A percentile compares a stretch with the other conserved stretches of the same genome.
Evolutionary conservation across 2,329 filamentous ascomycete species (phyloP).

Genomic region (Aspergillus sp.): DNA sequence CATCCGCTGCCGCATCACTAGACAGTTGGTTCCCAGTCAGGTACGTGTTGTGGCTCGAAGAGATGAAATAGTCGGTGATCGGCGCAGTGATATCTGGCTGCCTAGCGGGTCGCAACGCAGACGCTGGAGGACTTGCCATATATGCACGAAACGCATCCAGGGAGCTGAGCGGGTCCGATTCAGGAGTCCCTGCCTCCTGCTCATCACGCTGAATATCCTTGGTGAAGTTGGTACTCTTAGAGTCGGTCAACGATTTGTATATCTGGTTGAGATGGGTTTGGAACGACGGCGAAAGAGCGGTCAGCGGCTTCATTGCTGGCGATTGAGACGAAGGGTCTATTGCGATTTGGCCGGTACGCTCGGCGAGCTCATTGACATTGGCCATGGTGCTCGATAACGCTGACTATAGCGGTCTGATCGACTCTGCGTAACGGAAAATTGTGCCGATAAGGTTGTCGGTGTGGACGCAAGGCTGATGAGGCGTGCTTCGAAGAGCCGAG

Average conservation of each 20-base stretch:
- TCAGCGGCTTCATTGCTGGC: neutral
- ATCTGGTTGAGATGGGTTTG: slow-evolving; percentile 35
- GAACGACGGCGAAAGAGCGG: slow-evolving; percentile 33
- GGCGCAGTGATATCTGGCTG: slow-evolving; percentile 64
- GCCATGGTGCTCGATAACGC: neutral
- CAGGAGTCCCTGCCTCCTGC: neutral
- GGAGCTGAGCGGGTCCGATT: slow-evolving; percentile 23
- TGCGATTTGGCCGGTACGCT: slow-evolving; percentile 17
- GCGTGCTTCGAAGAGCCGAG: neutral
- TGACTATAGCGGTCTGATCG: neutral
- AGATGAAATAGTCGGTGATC: slow-evolving; percentile 89
- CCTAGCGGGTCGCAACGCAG: slow-evolving; percentile 41
- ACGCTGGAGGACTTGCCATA: slow-evolving; percentile 47
- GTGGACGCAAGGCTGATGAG: neutral
- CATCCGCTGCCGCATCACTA: slow-evolving; percentile 72
- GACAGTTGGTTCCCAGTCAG: slow-evolving; percentile 81
- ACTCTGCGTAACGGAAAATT: neutral
- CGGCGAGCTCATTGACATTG: slow-evolving; percentile 8
- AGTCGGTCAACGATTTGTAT: slow-evolving; percentile 29
- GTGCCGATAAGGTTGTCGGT: neutral
- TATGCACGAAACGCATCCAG: slow-evolving; percentile 49
- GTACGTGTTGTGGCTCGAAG: slow-evolving; percentile 93
- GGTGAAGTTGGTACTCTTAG: slow-evolving; percentile 24
- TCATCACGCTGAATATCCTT: slow-evolving; percentile 23
- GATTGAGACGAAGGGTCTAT: slow-evolving; percentile 9